Conservation (phyloP, 768 basidiomycete genomes). For the Kwoniella bestiolae region DNA sequence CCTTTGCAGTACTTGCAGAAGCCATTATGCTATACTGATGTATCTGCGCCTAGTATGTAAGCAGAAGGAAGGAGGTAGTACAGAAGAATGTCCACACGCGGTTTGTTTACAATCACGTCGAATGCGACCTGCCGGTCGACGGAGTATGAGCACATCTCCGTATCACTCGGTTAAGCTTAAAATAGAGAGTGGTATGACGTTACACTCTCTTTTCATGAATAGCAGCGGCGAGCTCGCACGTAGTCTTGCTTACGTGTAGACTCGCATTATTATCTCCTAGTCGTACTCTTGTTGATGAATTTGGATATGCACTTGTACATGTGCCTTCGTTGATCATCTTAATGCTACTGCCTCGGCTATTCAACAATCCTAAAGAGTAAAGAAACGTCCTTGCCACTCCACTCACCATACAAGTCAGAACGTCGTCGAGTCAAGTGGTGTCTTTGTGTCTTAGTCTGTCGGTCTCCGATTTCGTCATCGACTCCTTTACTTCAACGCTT, state of each 20-base stretch:
- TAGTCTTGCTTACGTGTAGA: not conserved
- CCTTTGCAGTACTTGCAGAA: not conserved
- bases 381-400: not conserved
- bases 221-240: too few relatives aligned
- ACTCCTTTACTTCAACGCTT: not conserved
- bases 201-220: too few relatives aligned
- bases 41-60: too few relatives aligned
- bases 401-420: not conserved
- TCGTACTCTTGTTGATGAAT: not conserved
- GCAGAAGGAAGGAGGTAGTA: too few relatives aligned
- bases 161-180: not conserved
- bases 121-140: not conserved
- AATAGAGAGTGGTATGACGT: not conserved
- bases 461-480: not conserved
- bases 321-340: slow-evolving; percentile 1
- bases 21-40: slow-evolving; percentile 14
- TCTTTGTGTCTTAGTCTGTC: too few relatives aligned
- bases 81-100: not conserved
- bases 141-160: not conserved
- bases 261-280: not conserved
- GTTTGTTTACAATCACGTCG: slow-evolving; percentile 6
- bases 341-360: slow-evolving; percentile 2
- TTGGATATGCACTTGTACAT: not conserved
- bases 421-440: not conserved
- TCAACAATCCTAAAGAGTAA: not conserved